These are phyloP conservation scores for Heliamphora exappendiculata DNA, from an alignment of 148 eudicot species.

Conservation along the genomic window DNA sequence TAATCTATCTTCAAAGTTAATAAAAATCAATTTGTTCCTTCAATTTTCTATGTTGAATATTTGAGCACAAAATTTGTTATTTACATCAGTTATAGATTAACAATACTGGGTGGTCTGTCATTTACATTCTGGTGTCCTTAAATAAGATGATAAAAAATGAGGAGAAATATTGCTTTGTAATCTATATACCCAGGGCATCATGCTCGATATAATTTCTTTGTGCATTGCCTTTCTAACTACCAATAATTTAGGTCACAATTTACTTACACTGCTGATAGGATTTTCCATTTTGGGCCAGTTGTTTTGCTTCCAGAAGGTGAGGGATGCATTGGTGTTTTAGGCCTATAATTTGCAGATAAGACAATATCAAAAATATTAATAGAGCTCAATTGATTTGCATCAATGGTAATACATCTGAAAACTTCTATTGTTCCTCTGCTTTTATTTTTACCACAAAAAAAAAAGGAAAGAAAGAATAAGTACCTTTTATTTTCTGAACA, in stretches of 20 bases:
- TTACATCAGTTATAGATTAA: too few relatives aligned
- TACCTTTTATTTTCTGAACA: constrained; percentile 26
- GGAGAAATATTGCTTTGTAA: too few relatives aligned
- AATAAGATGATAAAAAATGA: too few relatives aligned
- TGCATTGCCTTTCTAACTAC: neutral
- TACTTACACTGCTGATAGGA: constrained; percentile 43
- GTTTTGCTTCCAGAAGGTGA: constrained; percentile 34
- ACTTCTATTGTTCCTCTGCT: neutral
- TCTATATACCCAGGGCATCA: too few relatives aligned
- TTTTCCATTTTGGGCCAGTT: constrained; percentile 43
- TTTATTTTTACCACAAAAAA: neutral
- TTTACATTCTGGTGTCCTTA: too few relatives aligned
- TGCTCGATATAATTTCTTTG: neutral
- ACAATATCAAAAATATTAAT: neutral
- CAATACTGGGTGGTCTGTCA: too few relatives aligned
- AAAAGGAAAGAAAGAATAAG: neutral
- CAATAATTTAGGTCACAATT: neutral
- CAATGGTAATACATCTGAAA: neutral
- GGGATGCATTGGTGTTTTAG: constrained; percentile 21
- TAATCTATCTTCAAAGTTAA: too few relatives aligned
- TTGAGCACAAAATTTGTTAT: too few relatives aligned
- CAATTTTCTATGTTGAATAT: too few relatives aligned
- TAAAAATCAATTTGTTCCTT: too few relatives aligned
- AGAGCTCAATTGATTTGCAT: neutral
- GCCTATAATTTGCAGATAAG: constrained; percentile 17